A percentile compares a stretch with the other conserved stretches of the same genome.
Conservation (phyloP, 2,329 filamentous ascomycete genomes). For the Colletotrichum melonis region DNA sequence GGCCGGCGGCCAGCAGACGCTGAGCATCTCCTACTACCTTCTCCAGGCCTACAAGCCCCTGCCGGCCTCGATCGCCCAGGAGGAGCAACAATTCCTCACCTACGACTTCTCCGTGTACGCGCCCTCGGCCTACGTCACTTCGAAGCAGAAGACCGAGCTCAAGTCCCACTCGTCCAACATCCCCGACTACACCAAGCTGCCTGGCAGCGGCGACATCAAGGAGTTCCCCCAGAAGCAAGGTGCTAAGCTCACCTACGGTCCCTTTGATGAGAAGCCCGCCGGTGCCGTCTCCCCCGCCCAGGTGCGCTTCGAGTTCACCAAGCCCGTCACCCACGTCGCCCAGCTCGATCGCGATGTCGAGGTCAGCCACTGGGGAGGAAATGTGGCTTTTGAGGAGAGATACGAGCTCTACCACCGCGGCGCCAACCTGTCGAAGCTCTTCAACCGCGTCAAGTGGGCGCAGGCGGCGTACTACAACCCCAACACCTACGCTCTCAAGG, state of each 20-base stretch:
- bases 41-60: conserved; percentile 84
- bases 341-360: conserved; percentile 91
- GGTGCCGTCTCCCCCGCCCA: conserved; percentile 78
- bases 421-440: conserved; percentile 79
- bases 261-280: conserved; percentile 85
- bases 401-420: conserved; percentile 90
- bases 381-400: conserved; percentile 93
- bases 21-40: conserved; percentile 87
- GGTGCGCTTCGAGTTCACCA: conserved; percentile 95
- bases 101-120: conserved; percentile 89
- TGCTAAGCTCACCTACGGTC: conserved; percentile 87
- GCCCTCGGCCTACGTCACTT: conserved; percentile 84
- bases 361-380: conserved; percentile 98
- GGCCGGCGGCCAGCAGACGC: conserved; percentile 82
- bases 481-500: conserved; percentile 81
- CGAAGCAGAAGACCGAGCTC: conserved; percentile 97
- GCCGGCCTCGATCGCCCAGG: conserved; percentile 84
- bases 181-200: conserved; percentile 85
- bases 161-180: conserved; percentile 84
- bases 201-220: conserved; percentile 66
- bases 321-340: conserved; percentile 84
- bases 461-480: conserved; percentile 80
- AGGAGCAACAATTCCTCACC: conserved; percentile 85
- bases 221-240: conserved; percentile 84
- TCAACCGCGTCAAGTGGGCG: conserved; percentile 82